phyloP scores from a whole-genome alignment of 257 asterid genomes.

The Verbascum thapsus region DNA sequence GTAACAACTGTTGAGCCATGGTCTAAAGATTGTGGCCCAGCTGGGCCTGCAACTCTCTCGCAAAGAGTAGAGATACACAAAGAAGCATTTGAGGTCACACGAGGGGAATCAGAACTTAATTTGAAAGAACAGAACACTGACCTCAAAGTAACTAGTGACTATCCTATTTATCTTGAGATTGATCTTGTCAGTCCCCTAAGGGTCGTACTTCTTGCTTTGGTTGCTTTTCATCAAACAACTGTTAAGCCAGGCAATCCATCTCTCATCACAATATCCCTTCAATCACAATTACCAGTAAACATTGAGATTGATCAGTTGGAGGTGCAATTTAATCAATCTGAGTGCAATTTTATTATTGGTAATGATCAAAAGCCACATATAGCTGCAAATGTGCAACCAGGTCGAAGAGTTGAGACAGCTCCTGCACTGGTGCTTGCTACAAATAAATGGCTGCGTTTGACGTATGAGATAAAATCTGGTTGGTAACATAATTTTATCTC shows the following conservation, averaged over 20 bases:
- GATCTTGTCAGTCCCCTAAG: slow-evolving; percentile 95
- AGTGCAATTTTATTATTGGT: slow-evolving; percentile 80
- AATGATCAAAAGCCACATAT: slow-evolving; percentile 77
- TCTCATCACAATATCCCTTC: slow-evolving; percentile 76
- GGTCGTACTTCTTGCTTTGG: slow-evolving; percentile 84
- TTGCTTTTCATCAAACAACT: slow-evolving; percentile 93
- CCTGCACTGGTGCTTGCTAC: slow-evolving; percentile 67
- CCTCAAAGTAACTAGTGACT: slow-evolving; percentile 62
- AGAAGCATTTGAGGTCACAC: slow-evolving; percentile 80
- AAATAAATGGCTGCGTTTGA: slow-evolving; percentile 89
- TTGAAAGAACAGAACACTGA: slow-evolving; percentile 43
- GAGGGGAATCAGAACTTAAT: slow-evolving; percentile 58
- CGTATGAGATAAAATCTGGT: slow-evolving; percentile 84
- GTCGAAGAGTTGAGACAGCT: slow-evolving; percentile 90
- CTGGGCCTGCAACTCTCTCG: slow-evolving; percentile 71
- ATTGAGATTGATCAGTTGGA: slow-evolving; percentile 96
- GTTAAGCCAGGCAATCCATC: slow-evolving; percentile 84
- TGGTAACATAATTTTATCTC: slow-evolving; percentile 3
- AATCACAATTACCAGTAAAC: slow-evolving; percentile 72
- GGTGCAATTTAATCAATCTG: slow-evolving; percentile 94
- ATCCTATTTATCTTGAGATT: slow-evolving; percentile 89
- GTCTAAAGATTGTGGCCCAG: slow-evolving; percentile 72
- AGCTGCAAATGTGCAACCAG: slow-evolving; percentile 75
- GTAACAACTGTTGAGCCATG: slow-evolving; percentile 45
- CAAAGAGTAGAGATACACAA: slow-evolving; percentile 77